Base-by-base conservation (phyloP, 345 rosid species). In the Eucalyptus polyanthemos region DNA sequence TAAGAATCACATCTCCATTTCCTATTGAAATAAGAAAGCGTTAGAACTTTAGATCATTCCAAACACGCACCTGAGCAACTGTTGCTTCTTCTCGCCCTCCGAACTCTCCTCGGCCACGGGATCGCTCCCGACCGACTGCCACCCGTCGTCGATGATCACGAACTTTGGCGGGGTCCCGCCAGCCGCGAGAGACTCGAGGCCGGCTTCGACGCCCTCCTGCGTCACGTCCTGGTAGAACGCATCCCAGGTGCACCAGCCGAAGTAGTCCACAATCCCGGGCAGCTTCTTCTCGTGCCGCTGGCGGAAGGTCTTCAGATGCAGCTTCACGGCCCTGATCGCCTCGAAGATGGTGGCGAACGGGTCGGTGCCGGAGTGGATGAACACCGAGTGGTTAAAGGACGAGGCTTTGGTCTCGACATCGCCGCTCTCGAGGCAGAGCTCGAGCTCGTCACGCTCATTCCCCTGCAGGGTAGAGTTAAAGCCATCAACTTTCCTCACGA, bases 181-280 rank as follows among this genome's bases (percentile, higher is more conserved):
- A 54, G 95, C 91, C 56, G 93, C 86, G 40, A 97, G 95, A 89
- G 95, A 94, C 56, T 91, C 87, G 5, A 97, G 94, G 31, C 99
- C 98, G 11, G 97, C 95, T 89, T 96, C 99, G 5, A 97, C 99
- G 12, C 98, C 99, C 91, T 97, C 99, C 87, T 96, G 99, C 11
- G 97, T 97, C 49, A 97, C 99, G 16, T 97, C 97, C 67, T 97
- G 97, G 91, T 97, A 97, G 91, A 97, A 97, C 34, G 99, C 99
- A 88, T 97, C 99, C 99, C 99, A 97, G 34, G 99, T 97, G 91
- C 99, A 97, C 99, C 99, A 97, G 2, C 99, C 99, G 87, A 97
- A 97, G 53, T 93, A 94, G 91, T 97, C 98, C 5, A 97, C 92
- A 21, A 97, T 91, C 25, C 94, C 98, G 1, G 99, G 99, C 56